A percentile compares a stretch with the other conserved stretches of the same genome.
These are phyloP conservation scores for Bathelium albidoporum DNA, from an alignment of 495 filamentous ascomycete genomes.

Conservation along the genomic window DNA sequence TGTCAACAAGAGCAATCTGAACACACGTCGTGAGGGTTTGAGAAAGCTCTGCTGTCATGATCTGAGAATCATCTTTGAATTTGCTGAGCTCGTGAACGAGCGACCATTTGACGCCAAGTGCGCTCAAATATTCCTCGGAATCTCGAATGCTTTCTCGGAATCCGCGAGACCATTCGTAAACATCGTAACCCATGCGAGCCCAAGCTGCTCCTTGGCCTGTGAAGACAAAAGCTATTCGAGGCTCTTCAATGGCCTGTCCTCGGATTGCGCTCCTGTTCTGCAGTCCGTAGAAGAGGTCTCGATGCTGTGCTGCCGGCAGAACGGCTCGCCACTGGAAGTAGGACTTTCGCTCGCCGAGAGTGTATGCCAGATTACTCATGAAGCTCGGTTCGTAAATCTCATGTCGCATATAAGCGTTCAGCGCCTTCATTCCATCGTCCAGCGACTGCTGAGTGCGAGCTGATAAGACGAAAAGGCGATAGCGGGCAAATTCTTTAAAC, in stretches of 20 bases:
- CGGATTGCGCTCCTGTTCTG: neutral
- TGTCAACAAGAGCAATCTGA: conserved; percentile 18
- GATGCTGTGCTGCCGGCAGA: neutral
- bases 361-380: neutral
- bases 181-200: conserved; percentile 10
- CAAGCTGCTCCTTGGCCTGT: conserved; percentile 41
- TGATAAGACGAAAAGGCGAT: neutral
- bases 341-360: neutral
- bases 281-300: neutral
- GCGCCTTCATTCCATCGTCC: neutral
- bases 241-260: neutral
- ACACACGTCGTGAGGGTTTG: conserved; percentile 22
- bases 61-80: conserved; percentile 15
- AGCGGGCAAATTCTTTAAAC: neutral
- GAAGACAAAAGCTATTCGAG: conserved; percentile 23
- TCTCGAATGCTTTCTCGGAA: neutral
- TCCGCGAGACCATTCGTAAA: neutral
- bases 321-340: neutral
- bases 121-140: neutral
- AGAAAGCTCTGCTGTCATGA: conserved; percentile 13
- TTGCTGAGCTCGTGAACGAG: conserved; percentile 15
- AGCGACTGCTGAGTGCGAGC: neutral
- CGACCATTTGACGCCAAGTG: conserved; percentile 4
- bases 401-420: neutral
- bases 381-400: neutral